These are phyloP conservation scores for Pseudognaphalium luteoalbum DNA, from an alignment of 129 eudicot genomes.

Conservation along the genomic window DNA sequence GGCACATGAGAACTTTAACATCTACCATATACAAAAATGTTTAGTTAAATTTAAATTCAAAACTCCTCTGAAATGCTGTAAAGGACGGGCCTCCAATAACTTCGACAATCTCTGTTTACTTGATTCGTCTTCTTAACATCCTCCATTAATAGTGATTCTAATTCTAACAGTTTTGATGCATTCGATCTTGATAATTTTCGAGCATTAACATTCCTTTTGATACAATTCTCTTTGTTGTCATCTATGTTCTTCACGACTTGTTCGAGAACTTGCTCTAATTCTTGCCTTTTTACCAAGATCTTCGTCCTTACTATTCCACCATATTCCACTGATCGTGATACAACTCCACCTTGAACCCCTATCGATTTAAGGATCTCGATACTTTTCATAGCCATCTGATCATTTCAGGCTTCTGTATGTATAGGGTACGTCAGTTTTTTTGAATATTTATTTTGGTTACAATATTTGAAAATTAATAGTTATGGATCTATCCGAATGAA, in stretches of 20 bases:
- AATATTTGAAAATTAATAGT: no score
- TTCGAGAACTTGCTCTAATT: conserved; percentile 30
- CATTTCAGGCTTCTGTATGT: no score
- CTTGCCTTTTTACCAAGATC: conserved; percentile 30
- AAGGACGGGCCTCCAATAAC: no score
- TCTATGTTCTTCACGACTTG: conserved; percentile 5
- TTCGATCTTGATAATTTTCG: not conserved
- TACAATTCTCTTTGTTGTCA: not conserved
- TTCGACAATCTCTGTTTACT: no score
- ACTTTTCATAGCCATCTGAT: conserved; percentile 21
- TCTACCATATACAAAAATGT: no score
- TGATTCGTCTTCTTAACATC: conserved; percentile 16
- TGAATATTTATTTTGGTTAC: no score
- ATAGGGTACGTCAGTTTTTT: no score
- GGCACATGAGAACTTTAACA: no score
- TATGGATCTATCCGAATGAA: no score
- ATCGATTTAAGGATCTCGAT: conserved; percentile 1
- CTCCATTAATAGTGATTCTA: conserved; percentile 26
- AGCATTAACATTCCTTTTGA: not conserved
- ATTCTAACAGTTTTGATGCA: conserved; percentile 21
- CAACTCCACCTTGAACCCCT: conserved; percentile 16
- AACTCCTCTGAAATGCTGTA: no score
- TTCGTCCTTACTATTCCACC: conserved; percentile 31
- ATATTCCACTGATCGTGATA: conserved; percentile 8
- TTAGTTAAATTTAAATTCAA: no score